Conservation (phyloP, 495 filamentous ascomycete species). For the Xylaria telfairii region DNA sequence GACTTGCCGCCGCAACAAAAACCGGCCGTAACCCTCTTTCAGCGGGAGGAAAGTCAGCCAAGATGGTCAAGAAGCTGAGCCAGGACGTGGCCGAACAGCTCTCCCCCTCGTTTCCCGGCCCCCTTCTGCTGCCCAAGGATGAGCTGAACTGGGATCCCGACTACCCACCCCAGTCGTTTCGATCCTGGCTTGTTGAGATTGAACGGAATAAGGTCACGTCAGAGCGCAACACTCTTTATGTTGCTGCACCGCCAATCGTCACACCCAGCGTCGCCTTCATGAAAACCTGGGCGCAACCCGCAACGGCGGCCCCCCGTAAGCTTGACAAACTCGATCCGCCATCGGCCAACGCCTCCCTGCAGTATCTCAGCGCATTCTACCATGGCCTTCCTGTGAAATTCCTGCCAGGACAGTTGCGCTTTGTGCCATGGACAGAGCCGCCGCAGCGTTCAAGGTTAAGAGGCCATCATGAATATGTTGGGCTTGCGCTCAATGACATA, state of each 20-base stretch:
- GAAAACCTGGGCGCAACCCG: conserved; percentile 44
- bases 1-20: conserved; percentile 40
- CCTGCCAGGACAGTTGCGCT: conserved; percentile 43
- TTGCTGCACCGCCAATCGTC: conserved; percentile 53
- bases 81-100: conserved; percentile 24
- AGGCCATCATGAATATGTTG: conserved; percentile 42
- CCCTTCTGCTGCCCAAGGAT: conserved; percentile 66
- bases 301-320: neutral
- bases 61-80: conserved; percentile 16
- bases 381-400: conserved; percentile 61
- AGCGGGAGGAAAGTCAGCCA: neutral
- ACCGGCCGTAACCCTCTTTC: conserved; percentile 34
- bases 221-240: conserved; percentile 58
- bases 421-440: conserved; percentile 53
- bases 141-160: conserved; percentile 61
- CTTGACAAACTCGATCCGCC: conserved; percentile 25
- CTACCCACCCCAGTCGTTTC: conserved; percentile 62
- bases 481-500: conserved; percentile 44
- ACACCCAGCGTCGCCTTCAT: conserved; percentile 42
- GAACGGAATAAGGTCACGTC: conserved; percentile 60
- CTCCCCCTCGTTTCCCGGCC: conserved; percentile 59
- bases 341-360: conserved; percentile 44
- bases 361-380: conserved; percentile 68
- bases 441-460: conserved; percentile 28
- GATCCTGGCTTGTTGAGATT: conserved; percentile 57